phyloP scores from a whole-genome alignment of 345 rosid species.

The Trapa bicornis region DNA sequence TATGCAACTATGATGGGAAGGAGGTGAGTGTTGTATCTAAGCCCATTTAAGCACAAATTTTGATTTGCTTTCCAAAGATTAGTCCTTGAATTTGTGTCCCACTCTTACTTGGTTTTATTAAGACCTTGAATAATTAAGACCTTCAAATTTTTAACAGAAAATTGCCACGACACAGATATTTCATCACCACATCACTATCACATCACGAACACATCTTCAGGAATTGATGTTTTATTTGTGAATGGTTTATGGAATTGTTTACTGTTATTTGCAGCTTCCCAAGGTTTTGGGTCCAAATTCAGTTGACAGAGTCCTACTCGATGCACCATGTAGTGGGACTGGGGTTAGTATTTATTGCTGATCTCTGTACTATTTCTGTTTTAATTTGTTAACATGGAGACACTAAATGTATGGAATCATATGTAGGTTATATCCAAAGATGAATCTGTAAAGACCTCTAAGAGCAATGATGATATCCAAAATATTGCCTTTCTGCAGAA shows the following conservation, averaged over 20 bases:
- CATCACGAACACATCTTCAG: neutral
- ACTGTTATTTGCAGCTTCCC: constrained; percentile 42
- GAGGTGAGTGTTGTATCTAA: constrained; percentile 39
- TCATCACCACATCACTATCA: neutral
- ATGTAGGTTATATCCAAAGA: constrained; percentile 65
- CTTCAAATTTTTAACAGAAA: too few species aligned
- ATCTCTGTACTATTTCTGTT: neutral
- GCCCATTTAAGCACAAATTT: too few species aligned
- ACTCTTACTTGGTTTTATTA: too few species aligned
- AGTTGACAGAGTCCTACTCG: constrained; percentile 78
- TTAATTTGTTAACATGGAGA: neutral
- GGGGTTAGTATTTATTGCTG: constrained; percentile 47
- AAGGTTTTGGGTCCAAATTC: constrained; percentile 63
- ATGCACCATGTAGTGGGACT: constrained; percentile 99
- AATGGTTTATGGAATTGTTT: neutral
- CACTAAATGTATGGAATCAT: constrained; percentile 10
- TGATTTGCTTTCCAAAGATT: too few species aligned
- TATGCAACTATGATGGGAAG: constrained; percentile 91
- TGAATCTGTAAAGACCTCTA: constrained; percentile 83
- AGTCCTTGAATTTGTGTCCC: too few species aligned
- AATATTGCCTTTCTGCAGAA: constrained; percentile 74
- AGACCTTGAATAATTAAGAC: too few species aligned
- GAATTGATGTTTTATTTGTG: neutral
- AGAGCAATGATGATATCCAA: constrained; percentile 68
- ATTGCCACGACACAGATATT: too few species aligned